phyloP scores from a whole-genome alignment of 164 flowering plant genomes.

The Cinnamomum micranthum region DNA sequence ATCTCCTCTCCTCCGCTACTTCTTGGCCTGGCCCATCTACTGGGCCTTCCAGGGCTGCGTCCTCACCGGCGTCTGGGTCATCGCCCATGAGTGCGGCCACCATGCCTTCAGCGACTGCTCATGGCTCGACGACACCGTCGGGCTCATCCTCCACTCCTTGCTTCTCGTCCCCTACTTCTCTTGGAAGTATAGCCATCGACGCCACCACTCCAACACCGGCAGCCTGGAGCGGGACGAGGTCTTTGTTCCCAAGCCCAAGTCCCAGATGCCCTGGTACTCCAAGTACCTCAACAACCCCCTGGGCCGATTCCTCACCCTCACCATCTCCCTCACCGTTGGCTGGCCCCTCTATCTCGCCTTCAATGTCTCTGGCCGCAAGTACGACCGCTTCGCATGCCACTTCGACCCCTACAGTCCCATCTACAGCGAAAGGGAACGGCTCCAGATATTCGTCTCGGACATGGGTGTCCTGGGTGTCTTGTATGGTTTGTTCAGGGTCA shows the following conservation, averaged over 20 bases:
- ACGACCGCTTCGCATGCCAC: slow-evolving; percentile 78
- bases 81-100: slow-evolving; percentile 90
- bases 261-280: slow-evolving; percentile 46
- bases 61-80: slow-evolving; percentile 77
- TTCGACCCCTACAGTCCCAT: slow-evolving; percentile 71
- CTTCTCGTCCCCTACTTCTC: slow-evolving; percentile 88
- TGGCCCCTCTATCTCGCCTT: slow-evolving; percentile 73
- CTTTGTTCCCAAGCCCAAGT: slow-evolving; percentile 66
- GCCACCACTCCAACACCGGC: slow-evolving; percentile 86
- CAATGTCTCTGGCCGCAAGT: slow-evolving; percentile 74
- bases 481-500: slow-evolving; percentile 41
- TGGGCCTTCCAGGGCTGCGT: slow-evolving; percentile 64
- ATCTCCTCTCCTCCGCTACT: slow-evolving; percentile 25
- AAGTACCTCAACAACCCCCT: slow-evolving; percentile 68
- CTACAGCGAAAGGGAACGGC: slow-evolving; percentile 55
- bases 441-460: slow-evolving; percentile 57
- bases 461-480: slow-evolving; percentile 45
- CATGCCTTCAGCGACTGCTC: slow-evolving; percentile 82
- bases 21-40: slow-evolving; percentile 61
- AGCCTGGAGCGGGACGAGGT: slow-evolving; percentile 74
- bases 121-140: slow-evolving; percentile 82
- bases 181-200: slow-evolving; percentile 85
- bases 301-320: slow-evolving; percentile 47
- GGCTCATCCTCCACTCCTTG: slow-evolving; percentile 62
- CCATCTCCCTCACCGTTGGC: slow-evolving; percentile 53